These are phyloP conservation scores for Crataegus laevigata DNA, from an alignment of 306 rosid genomes.

Conservation along the genomic window DNA sequence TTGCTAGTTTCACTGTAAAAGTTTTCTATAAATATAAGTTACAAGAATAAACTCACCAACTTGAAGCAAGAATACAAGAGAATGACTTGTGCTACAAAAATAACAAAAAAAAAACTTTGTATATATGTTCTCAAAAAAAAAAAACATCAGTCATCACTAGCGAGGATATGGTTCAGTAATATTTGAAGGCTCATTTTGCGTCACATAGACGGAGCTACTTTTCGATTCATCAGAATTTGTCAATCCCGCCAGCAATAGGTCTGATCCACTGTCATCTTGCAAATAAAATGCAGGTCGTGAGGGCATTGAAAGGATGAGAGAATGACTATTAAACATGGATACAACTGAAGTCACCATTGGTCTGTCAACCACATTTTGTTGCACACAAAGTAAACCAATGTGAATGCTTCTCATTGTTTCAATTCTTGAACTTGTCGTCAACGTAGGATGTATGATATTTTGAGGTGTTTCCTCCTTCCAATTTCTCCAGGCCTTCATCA, in stretches of 20 bases:
- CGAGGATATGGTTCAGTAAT: background rate
- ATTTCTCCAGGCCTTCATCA: slow-evolving; percentile 12
- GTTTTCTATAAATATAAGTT: no score
- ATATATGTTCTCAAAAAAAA: no score
- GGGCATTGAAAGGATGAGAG: background rate
- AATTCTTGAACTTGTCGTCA: background rate
- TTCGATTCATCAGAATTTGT: background rate
- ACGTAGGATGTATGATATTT: background rate
- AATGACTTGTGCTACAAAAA: background rate
- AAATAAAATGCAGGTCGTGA: background rate
- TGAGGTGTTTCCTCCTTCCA: background rate
- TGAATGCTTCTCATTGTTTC: slow-evolving; percentile 7
- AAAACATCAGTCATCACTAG: background rate
- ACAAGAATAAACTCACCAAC: background rate
- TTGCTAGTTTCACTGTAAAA: no score
- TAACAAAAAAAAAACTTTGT: background rate
- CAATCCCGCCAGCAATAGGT: background rate
- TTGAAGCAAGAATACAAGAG: background rate
- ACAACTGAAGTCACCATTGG: background rate
- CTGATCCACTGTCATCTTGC: background rate
- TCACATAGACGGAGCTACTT: background rate
- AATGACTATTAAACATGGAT: background rate
- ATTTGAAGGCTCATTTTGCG: background rate
- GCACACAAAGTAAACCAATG: slow-evolving; percentile 7
- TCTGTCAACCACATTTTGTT: background rate